A percentile compares a stretch with the other conserved stretches of the same genome.
These are phyloP conservation scores for Rhizopogon salebrosus DNA, from an alignment of 768 basidiomycete genomes.

Conservation along the genomic window DNA sequence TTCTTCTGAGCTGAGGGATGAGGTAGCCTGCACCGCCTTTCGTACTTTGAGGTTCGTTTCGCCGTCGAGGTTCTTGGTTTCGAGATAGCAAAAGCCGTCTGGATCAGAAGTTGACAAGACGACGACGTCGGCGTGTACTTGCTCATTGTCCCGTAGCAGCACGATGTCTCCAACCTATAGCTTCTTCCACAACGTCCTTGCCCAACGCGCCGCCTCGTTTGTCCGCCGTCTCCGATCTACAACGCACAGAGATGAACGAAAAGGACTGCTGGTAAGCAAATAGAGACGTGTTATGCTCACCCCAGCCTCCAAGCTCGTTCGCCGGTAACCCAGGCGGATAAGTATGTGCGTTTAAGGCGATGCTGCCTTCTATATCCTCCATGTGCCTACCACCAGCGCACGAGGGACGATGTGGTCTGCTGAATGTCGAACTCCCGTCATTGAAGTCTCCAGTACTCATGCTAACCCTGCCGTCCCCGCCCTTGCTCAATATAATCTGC, in stretches of 20 bases:
- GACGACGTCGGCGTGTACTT: constrained; percentile 93
- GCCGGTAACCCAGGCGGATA: constrained; percentile 48
- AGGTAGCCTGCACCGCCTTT: constrained; percentile 69
- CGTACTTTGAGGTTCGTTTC: constrained; percentile 96
- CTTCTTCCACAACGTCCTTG: constrained; percentile 97
- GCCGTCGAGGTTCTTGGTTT: constrained; percentile 97
- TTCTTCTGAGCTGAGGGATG: constrained; percentile 75
- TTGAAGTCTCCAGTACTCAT: constrained; percentile 39
- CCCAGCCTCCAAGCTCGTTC: constrained; percentile 31
- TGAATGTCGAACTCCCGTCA: constrained; percentile 37
- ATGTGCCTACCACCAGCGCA: constrained; percentile 48
- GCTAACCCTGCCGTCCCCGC: constrained; percentile 30
- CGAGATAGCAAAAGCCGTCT: constrained; percentile 90
- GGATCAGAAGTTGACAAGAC: constrained; percentile 89
- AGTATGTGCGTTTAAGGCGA: constrained; percentile 56
- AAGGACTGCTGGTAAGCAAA: constrained; percentile 51
- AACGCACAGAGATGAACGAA: constrained; percentile 60
- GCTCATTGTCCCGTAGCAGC: constrained; percentile 86
- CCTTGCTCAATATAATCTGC: constrained; percentile 54
- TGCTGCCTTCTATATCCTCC: constrained; percentile 50
- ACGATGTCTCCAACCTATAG: constrained; percentile 96
- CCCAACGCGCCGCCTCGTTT: constrained; percentile 79
- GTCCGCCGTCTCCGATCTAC: constrained; percentile 73
- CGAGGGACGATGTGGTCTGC: constrained; percentile 8
- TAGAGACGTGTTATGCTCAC: constrained; percentile 33